These are phyloP conservation scores for Melaleuca quinquenervia DNA, from an alignment of 345 rosid genomes.

Conservation along the genomic window DNA sequence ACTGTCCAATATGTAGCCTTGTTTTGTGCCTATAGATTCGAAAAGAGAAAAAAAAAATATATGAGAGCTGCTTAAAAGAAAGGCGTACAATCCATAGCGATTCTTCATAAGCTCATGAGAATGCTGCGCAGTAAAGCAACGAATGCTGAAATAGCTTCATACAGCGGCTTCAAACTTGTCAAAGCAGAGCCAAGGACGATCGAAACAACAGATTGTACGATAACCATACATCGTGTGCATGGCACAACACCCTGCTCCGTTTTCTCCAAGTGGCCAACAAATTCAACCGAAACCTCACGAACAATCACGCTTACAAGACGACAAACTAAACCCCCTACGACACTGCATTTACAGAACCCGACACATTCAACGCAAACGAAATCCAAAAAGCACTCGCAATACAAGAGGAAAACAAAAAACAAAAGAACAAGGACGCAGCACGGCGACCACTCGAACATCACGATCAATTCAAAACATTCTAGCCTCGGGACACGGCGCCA, in stretches of 20 bases:
- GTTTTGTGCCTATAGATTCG: constrained; percentile 57
- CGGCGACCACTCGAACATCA: not conserved
- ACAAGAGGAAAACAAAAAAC: not conserved
- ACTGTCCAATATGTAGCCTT: constrained; percentile 65
- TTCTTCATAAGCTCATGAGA: not conserved
- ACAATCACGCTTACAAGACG: not conserved
- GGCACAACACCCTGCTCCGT: not conserved
- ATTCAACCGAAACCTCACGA: not conserved
- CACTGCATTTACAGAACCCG: not conserved
- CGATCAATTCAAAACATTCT: not conserved
- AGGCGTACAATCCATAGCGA: not conserved
- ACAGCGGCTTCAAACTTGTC: not conserved
- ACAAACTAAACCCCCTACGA: not conserved
- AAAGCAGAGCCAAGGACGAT: not conserved
- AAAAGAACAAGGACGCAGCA: not conserved
- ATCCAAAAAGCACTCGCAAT: not conserved
- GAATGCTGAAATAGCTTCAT: not conserved
- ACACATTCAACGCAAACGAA: not conserved
- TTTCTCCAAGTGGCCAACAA: not conserved
- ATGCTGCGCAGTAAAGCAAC: not conserved
- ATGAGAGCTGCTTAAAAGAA: not conserved
- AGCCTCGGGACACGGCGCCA: not conserved
- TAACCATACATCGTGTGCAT: not conserved
- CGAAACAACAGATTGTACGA: not conserved
- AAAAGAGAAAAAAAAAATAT: not conserved